phyloP scores from a whole-genome alignment of 805 yeast species.

The Maudiozyma barnettii region DNA sequence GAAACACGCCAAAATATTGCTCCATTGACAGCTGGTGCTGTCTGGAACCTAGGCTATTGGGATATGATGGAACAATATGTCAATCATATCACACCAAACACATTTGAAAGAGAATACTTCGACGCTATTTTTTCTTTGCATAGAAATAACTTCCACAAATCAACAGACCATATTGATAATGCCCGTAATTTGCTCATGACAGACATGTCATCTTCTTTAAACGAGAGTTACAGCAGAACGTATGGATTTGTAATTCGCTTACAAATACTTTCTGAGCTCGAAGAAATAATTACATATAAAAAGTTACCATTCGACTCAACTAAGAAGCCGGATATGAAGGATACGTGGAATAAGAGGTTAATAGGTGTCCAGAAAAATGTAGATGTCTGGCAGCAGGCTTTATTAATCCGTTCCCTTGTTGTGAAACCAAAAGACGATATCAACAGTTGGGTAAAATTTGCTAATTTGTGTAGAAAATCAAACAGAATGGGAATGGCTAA shows the following conservation, averaged over 20 bases:
- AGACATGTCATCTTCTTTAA: conserved; percentile 87
- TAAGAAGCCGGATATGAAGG: conserved; percentile 65
- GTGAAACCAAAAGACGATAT: conserved; percentile 92
- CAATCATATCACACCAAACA: conserved; percentile 77
- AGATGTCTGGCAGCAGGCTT: conserved; percentile 96
- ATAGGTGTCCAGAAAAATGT: conserved; percentile 94
- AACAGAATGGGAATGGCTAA: conserved; percentile 90
- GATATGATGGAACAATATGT: conserved; percentile 89
- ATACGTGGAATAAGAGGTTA: conserved; percentile 89
- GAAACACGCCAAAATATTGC: conserved; percentile 80
- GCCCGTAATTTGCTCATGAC: conserved; percentile 89
- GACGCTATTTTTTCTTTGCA: conserved; percentile 83
- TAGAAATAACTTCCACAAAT: conserved; percentile 75
- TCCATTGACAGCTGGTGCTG: conserved; percentile 96
- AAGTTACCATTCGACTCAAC: conserved; percentile 75
- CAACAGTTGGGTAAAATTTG: conserved; percentile 98
- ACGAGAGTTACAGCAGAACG: conserved; percentile 94
- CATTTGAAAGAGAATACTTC: conserved; percentile 93
- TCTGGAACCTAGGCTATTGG: conserved; percentile 98
- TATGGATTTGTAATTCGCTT: conserved; percentile 94
- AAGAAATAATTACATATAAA: conserved; percentile 87
- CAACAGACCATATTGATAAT: conserved; percentile 62
- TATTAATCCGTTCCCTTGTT: conserved; percentile 86
- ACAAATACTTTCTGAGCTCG: conserved; percentile 94
- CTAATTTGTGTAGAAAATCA: conserved; percentile 88